These are phyloP conservation scores for Aphanomyces invadans DNA, from an alignment of 352 stramenopile genomes.

Conservation along the genomic window DNA sequence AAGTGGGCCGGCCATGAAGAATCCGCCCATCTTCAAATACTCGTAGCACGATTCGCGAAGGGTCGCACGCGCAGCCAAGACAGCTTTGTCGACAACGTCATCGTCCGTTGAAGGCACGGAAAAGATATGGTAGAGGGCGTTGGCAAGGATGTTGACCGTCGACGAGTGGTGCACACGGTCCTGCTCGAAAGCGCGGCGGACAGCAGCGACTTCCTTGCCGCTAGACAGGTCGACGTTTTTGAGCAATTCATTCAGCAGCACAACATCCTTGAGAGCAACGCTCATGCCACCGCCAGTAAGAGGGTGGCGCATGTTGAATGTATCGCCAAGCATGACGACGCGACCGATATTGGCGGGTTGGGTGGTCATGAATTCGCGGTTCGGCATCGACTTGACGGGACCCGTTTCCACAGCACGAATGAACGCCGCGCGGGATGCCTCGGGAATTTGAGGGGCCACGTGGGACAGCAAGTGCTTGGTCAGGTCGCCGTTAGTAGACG, in stretches of 20 bases:
- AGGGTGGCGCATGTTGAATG: slow-evolving; percentile 46
- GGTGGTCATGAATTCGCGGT: slow-evolving; percentile 30
- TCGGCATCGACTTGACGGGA: slow-evolving; percentile 41
- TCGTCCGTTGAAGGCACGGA: slow-evolving; percentile 12
- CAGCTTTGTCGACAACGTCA: neutral
- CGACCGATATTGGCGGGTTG: slow-evolving; percentile 24
- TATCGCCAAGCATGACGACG: slow-evolving; percentile 37
- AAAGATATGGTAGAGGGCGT: slow-evolving; percentile 38
- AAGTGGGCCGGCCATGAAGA: slow-evolving; percentile 36
- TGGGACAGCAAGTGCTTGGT: slow-evolving; percentile 28
- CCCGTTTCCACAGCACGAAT: slow-evolving; percentile 28
- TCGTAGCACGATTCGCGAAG: slow-evolving; percentile 40
- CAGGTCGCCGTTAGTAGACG: slow-evolving; percentile 25
- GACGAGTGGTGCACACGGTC: slow-evolving; percentile 30
- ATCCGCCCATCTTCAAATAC: slow-evolving; percentile 37
- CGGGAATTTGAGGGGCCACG: slow-evolving; percentile 33
- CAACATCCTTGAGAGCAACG: slow-evolving; percentile 32
- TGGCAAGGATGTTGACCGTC: slow-evolving; percentile 47
- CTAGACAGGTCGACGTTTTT: slow-evolving; percentile 26
- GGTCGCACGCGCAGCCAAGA: slow-evolving; percentile 24
- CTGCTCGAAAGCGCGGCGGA: slow-evolving; percentile 23
- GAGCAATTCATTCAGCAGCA: slow-evolving; percentile 31
- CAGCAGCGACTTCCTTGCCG: neutral
- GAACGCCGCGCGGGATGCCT: slow-evolving; percentile 29
- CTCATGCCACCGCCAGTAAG: slow-evolving; percentile 47